phyloP scores from a whole-genome alignment of 116 monocot genomes.

The Thalassia testudinum region DNA sequence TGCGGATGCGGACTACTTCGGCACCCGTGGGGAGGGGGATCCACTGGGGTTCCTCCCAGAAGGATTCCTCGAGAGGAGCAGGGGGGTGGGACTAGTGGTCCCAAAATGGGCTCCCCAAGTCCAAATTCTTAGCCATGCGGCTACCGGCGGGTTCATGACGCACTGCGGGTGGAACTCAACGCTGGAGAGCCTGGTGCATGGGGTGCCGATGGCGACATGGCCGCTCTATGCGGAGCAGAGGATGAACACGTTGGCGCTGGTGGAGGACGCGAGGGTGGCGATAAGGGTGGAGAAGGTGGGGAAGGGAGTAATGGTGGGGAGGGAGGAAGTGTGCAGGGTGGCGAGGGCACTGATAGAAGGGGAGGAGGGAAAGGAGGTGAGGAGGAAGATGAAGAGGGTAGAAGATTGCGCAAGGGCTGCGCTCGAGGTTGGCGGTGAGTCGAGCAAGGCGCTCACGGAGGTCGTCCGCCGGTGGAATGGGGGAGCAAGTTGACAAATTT shows the following conservation, averaged over 20 bases:
- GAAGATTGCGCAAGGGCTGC: background rate
- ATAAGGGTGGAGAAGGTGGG: background rate
- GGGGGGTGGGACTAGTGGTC: conserved; percentile 36
- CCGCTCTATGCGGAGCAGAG: conserved; percentile 44
- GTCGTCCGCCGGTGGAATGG: conserved; percentile 13
- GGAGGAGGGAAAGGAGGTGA: background rate
- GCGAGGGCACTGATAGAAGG: conserved; percentile 5
- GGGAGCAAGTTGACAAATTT: no score
- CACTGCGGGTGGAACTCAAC: conserved; percentile 96
- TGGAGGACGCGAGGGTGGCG: conserved; percentile 9
- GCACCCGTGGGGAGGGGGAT: conserved; percentile 1
- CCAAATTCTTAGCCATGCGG: conserved; percentile 27
- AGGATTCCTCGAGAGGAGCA: conserved; percentile 55
- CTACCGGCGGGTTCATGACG: conserved; percentile 57
- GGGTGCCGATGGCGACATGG: conserved; percentile 57
- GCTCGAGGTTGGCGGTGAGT: background rate
- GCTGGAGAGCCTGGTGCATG: conserved; percentile 46
- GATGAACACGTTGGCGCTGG: conserved; percentile 32
- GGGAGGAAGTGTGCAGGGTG: no score
- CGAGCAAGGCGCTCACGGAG: conserved; percentile 9
- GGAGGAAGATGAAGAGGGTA: background rate
- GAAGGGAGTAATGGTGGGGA: background rate
- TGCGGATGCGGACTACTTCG: conserved; percentile 18
- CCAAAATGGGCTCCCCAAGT: conserved; percentile 66
- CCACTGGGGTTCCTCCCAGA: conserved; percentile 31